Evolutionary conservation across 192 early-diverging fungal genomes (phyloP), one percentile per base, ranked within the genome.

Genomic region (Entrophospora sp.): DNA sequence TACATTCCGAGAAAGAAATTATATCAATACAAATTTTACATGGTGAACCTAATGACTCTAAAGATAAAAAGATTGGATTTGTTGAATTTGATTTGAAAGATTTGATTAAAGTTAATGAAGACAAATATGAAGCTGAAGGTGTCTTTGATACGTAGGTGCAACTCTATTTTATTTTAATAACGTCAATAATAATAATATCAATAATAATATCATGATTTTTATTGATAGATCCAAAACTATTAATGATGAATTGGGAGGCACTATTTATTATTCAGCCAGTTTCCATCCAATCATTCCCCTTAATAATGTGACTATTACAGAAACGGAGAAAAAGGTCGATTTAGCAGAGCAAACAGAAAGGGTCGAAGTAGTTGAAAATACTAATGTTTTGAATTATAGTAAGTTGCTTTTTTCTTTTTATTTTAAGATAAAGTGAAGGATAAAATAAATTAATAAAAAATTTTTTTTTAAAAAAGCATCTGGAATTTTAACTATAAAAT

Each of bases 1-100:
- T 87, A 46, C 93, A 89, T 69, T 83, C 84, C 3, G 37, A 77
- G 5, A 75, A 72, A 55, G 89, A 96, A 71, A 68, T 71, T 14
- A 31, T 96, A 20, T 71, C 70, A 18, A 71, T 94, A 20, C 83
- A 89, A 66, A 74, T 87, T 18, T 86, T 81, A 77, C 91, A 94
- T 70, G 91, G 75, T 77, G 92, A 94, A 68, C 78, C 80, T 55
- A 68, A 84, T 16, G 73, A n/a, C n/a, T n/a, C 78, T 53, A 87
- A 86, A 71, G 86, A 93, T 72, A 85, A 87, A 70, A 75, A 78
- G 1, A 68, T 96, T 20, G 92, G 93, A 48, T 71, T 80, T 46
- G 63, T 77, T 13, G 71, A 72, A 13, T 25, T 78, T 16, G 7
- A 8, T 18, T 30, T 71, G 1, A 31, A 66, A 1, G 35, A 61